These are phyloP conservation scores for Microthlaspi erraticum DNA, from an alignment of 345 rosid species.

Conservation along the genomic window DNA sequence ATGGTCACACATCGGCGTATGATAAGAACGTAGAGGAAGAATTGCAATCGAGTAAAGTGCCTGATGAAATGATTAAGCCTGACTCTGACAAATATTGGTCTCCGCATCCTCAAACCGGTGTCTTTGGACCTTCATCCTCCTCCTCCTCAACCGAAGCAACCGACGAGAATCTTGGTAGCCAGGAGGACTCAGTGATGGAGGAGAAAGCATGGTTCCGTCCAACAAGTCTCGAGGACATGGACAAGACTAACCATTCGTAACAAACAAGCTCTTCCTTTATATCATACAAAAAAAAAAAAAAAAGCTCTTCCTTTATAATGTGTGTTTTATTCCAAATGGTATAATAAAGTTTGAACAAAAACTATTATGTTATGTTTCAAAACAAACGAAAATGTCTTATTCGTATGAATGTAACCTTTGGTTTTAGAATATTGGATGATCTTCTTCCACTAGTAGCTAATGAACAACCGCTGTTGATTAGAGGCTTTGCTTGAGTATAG, in stretches of 20 bases:
- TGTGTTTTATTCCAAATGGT: conserved; percentile 17
- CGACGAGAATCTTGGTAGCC: conserved; percentile 30
- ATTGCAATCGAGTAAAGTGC: conserved; percentile 48
- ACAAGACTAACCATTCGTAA: conserved; percentile 60
- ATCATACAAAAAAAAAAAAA: too few species aligned
- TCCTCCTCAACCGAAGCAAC: background rate
- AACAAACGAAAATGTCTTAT: conserved; percentile 11
- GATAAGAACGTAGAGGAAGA: conserved; percentile 83
- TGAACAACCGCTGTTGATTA: too few species aligned
- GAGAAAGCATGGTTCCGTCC: conserved; percentile 92
- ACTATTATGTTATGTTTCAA: background rate
- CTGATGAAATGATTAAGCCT: conserved; percentile 67
- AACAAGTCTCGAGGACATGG: conserved; percentile 80
- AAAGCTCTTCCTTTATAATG: background rate
- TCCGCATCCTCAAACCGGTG: conserved; percentile 84
- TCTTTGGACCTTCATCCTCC: conserved; percentile 68
- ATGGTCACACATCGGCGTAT: conserved; percentile 56
- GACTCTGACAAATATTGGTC: conserved; percentile 78
- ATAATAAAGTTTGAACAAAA: background rate
- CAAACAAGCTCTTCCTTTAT: conserved; percentile 12
- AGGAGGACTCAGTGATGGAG: conserved; percentile 51
- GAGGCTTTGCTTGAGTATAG: too few species aligned
- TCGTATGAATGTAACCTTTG: conserved; percentile 3
- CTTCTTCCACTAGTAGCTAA: too few species aligned
- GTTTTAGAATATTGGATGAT: background rate